Evolutionary conservation across 345 rosid species (phyloP).

Genomic region (Firmiana major): DNA sequence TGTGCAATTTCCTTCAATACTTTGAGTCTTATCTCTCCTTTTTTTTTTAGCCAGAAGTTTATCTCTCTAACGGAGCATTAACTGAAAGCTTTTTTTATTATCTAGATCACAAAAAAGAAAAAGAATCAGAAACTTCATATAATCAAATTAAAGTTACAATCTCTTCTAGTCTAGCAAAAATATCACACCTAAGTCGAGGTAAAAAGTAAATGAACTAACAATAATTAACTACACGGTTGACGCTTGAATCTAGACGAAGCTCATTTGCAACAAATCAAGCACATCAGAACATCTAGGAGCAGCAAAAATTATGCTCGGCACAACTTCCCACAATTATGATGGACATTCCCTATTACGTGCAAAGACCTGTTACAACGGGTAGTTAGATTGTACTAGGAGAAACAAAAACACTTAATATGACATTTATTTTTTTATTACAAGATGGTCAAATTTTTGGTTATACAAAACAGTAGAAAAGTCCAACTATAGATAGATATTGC

Average conservation of each 20-base stretch:
- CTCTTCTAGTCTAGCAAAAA: background rate
- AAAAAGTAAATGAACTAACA: slow-evolving; percentile 12
- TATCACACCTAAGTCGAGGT: background rate
- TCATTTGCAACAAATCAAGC: slow-evolving; percentile 78
- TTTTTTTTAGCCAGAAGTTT: too few species aligned
- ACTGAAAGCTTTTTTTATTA: slow-evolving; percentile 80
- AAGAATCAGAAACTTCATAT: background rate
- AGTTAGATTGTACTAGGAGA: too few species aligned
- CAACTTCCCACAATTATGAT: slow-evolving; percentile 76
- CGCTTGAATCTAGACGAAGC: slow-evolving; percentile 90
- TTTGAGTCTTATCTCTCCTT: slow-evolving; percentile 66
- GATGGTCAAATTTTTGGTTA: background rate
- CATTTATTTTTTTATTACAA: background rate
- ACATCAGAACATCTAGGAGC: slow-evolving; percentile 97
- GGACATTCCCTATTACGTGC: slow-evolving; percentile 71
- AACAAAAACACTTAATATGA: background rate
- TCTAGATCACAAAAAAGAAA: slow-evolving; percentile 29
- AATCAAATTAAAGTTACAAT: slow-evolving; percentile 10
- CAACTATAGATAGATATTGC: background rate
- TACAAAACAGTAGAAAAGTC: background rate
- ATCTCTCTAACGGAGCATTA: slow-evolving; percentile 70
- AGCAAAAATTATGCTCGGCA: slow-evolving; percentile 87
- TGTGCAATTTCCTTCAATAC: too few species aligned
- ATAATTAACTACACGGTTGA: slow-evolving; percentile 80
- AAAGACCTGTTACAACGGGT: background rate